Base-by-base conservation (phyloP, 2,329 filamentous ascomycete genomes). In the Microdochium bolleyi region DNA sequence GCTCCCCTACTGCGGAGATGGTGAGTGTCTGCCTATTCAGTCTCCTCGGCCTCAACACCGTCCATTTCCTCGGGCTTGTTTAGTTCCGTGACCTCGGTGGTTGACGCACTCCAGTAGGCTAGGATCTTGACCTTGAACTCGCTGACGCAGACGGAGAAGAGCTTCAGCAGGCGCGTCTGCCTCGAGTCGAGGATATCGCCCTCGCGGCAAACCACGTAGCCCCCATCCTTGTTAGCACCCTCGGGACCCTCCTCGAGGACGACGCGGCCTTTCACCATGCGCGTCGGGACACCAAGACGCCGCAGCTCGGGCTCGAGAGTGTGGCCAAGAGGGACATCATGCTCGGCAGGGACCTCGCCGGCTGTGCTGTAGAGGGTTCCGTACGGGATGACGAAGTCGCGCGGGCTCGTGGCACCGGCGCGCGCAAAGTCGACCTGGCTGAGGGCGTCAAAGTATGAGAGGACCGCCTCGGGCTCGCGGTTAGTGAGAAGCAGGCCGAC, bases 401-500 rank as follows among this genome's bases (percentile, higher is more conserved):
- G 83, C 14, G 84, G 78, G 24, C 91, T 89, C 52, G 77, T 72
- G 57, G 85, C 85, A 59, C 94, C 94, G 54, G 92, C 90, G 67
- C 94, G 87, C 57, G 94, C 94, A 66, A 91, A 99, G 76, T 97
- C 94, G 62, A 87, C 84, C 61, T 89, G 86, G 16, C 80, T 72
- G 66, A 90, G 87, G 57, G 73, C 73, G 55, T 77, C 73, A 68
- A 99, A 92, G 76, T 90, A 92, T 51, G 81, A 71, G 56, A 82
- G 73, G 56, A 97, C 79, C 51, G 84, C 77, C 44, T 75, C 68
- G 24, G 86, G 84, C 30, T 80, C 72, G 62, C 90, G 87, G 73
- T 89, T 88, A 58, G 91, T 96, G 76, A 95, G 92, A 60, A 99
- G 79, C 38, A 99, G 82, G 53, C 94, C 94, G 55, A 96, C 89